These are phyloP conservation scores for Phytophthora agathidicida DNA, from an alignment of 352 stramenopile genomes.

Conservation along the genomic window DNA sequence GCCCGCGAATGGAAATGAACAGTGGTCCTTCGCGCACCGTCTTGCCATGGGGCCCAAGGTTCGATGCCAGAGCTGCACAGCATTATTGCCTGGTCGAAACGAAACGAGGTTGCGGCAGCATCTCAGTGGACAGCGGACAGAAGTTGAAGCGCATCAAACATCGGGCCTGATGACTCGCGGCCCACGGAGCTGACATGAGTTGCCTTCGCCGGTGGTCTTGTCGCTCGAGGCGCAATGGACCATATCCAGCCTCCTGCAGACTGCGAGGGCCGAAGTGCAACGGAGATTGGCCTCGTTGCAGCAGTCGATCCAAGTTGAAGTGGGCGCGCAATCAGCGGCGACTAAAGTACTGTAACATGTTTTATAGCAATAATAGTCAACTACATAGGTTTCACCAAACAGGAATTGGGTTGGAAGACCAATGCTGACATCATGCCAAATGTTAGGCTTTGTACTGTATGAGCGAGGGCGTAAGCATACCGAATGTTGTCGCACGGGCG, in stretches of 20 bases:
- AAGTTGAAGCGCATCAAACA: slow-evolving; percentile 24
- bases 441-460: not conserved
- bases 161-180: slow-evolving; percentile 16
- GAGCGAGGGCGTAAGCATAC: slow-evolving; percentile 1
- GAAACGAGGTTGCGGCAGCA: slow-evolving; percentile 1
- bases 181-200: slow-evolving; percentile 10
- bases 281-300: slow-evolving; percentile 2
- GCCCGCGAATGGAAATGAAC: not conserved
- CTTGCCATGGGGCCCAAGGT: not conserved
- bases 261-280: not conserved
- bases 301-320: slow-evolving; percentile 20
- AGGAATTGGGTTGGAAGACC: no score
- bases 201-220: slow-evolving; percentile 9
- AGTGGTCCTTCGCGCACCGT: not conserved
- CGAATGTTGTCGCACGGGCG: slow-evolving; percentile 6
- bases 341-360: slow-evolving; percentile 7
- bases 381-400: not conserved
- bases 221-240: slow-evolving; percentile 1
- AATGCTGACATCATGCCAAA: no score
- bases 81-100: not conserved
- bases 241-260: no score
- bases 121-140: slow-evolving; percentile 5
- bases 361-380: no score
- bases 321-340: slow-evolving; percentile 13
- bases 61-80: not conserved